Base-by-base conservation (phyloP, 805 yeast species). In the Huiozyma sinensis region DNA sequence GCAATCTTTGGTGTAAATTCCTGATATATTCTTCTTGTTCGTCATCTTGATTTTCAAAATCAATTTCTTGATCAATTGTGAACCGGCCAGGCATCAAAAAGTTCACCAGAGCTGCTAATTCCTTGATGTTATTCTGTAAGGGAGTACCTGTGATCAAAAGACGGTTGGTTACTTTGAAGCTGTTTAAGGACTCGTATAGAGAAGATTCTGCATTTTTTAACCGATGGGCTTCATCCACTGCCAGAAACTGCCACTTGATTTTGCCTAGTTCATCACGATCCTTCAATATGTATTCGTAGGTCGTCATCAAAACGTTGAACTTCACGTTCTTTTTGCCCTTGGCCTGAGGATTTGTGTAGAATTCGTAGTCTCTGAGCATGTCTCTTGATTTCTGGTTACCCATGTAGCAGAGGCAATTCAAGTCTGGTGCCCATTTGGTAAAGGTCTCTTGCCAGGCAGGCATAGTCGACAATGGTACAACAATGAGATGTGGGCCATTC, bases 381-480 rank as follows among this genome's bases (percentile, higher is more conserved):
- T 77, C 75, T 58, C 98, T 79, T 2, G 97, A 80, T 57, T 79
- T 76, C 33, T 92, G 79, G 61, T 92, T 92, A 42, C 99, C 99
- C 70, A 89, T 73, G 60, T 90, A 92, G 57, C 86, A 87, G 49
- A 92, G 78, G 64, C 90, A 87, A 60, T 94, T 92, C 47, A 92
- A 71, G 59, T 89, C 97, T 2, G 98, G 97, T 0, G 98, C 76
- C 99, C 99, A 92, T 57, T 80, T 77, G 55, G 92, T 97, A 64
- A 92, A 86, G 3, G 98, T 92, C 60, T 92, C 98, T 67, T 92
- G 97, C 99, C 99, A 92, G 0, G 98, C 95, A 3, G 97, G 96
- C 44, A 92, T 79, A 0, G 99, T 92, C 2, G 95, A 84, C 45
- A 92, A 68, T 0, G 99, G 99, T 6, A 92, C 98, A 30, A 92